These are phyloP conservation scores for Lactarius sp. DNA, from an alignment of 768 basidiomycete species.

Conservation along the genomic window DNA sequence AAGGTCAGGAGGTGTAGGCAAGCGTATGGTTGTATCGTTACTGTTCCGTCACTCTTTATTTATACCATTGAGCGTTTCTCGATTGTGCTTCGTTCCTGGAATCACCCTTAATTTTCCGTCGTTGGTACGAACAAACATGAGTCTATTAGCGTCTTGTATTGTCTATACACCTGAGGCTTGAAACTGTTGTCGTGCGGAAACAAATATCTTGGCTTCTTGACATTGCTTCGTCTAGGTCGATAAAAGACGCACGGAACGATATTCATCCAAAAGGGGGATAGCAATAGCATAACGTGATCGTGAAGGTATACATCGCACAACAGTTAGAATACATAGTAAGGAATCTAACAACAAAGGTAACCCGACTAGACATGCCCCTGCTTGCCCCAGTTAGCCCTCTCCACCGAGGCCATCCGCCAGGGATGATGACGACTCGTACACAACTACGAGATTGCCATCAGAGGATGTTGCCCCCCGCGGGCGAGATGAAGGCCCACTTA, in stretches of 20 bases:
- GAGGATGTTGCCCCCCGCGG: too few relatives aligned
- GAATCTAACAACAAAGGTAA: neutral
- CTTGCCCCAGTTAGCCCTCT: neutral
- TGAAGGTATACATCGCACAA: slow-evolving; percentile 1
- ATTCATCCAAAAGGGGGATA: neutral
- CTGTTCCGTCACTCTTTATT: too few relatives aligned
- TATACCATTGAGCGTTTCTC: neutral
- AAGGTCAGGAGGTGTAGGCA: too few relatives aligned
- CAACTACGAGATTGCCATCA: slow-evolving; percentile 13
- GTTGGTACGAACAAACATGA: too few relatives aligned
- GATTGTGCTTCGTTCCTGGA: neutral
- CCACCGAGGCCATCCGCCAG: slow-evolving; percentile 24
- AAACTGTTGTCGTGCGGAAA: too few relatives aligned
- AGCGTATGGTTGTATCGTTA: too few relatives aligned
- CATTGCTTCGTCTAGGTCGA: too few relatives aligned
- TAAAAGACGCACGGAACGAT: too few relatives aligned
- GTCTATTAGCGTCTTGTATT: too few relatives aligned
- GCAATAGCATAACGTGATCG: neutral
- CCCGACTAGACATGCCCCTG: neutral
- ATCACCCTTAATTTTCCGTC: too few relatives aligned
- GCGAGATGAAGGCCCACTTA: neutral
- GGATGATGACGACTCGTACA: slow-evolving; percentile 23
- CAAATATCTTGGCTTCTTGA: too few relatives aligned
- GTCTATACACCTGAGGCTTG: too few relatives aligned
- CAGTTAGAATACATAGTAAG: slow-evolving; percentile 8